phyloP scores from a whole-genome alignment of 495 filamentous ascomycete genomes.

The Penicillium goetzii region DNA sequence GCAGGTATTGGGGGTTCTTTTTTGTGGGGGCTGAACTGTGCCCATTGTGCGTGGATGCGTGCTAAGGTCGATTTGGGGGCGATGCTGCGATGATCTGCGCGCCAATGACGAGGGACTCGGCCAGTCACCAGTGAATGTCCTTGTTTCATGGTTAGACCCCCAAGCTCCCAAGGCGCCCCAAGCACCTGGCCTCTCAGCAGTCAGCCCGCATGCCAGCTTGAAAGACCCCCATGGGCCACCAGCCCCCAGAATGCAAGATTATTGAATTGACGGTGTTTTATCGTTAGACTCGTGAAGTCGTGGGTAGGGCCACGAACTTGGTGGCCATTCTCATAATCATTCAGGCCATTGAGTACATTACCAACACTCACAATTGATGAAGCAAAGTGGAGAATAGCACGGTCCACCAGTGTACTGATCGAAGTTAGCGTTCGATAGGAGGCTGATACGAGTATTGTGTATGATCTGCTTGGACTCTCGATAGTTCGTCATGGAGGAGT shows the following conservation, averaged over 20 bases:
- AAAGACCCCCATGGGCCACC: not conserved
- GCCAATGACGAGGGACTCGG: not conserved
- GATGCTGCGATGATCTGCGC: conserved; percentile 5
- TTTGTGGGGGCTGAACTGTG: not conserved
- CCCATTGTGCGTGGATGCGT: not conserved
- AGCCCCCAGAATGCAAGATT: not conserved
- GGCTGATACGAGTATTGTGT: too few species aligned
- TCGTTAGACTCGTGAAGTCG: not conserved
- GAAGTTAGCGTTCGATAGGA: too few species aligned
- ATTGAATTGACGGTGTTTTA: not conserved
- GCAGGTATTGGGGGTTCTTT: not conserved
- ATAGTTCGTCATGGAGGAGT: too few species aligned
- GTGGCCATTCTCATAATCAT: not conserved
- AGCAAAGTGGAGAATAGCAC: too few species aligned
- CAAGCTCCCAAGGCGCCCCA: not conserved
- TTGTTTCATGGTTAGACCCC: not conserved
- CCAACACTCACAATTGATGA: too few species aligned
- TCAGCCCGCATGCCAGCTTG: not conserved
- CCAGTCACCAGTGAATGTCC: not conserved
- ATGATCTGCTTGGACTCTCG: too few species aligned
- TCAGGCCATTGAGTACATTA: not conserved
- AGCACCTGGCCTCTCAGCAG: not conserved
- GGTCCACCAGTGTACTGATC: too few species aligned
- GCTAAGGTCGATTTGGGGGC: conserved; percentile 5
- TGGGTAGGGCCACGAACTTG: not conserved